A percentile compares a stretch with the other conserved stretches of the same genome.
Conservation (phyloP, 805 yeast species). For the Ogataea pilisensis region DNA sequence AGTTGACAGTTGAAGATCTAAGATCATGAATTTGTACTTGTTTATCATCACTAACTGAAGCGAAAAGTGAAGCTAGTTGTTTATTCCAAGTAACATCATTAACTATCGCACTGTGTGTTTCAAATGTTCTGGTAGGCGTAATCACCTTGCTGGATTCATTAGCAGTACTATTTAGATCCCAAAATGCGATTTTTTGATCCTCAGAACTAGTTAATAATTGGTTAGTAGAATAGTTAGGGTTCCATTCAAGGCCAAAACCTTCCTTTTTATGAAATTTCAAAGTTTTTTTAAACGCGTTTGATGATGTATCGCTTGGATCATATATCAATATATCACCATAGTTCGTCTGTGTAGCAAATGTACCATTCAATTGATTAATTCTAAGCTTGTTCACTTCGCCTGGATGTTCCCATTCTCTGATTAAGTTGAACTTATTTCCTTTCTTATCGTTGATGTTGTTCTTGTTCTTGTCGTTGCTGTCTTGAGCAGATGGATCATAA, state of each 20-base stretch:
- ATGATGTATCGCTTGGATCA: slow-evolving; percentile 25
- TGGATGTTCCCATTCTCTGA: slow-evolving; percentile 54
- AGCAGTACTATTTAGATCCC: slow-evolving; percentile 46
- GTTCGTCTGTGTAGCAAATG: slow-evolving; percentile 53
- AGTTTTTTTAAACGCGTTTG: slow-evolving; percentile 17
- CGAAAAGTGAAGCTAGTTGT: slow-evolving; percentile 44
- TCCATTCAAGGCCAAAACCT: slow-evolving; percentile 75
- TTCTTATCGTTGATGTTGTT: slow-evolving; percentile 6
- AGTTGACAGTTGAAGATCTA: slow-evolving; percentile 33
- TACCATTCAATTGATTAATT: slow-evolving; percentile 44
- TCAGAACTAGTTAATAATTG: slow-evolving; percentile 59
- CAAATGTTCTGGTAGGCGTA: slow-evolving; percentile 46
- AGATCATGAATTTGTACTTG: slow-evolving; percentile 59
- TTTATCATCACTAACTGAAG: slow-evolving; percentile 68
- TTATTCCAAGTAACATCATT: slow-evolving; percentile 65
- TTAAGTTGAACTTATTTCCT: slow-evolving; percentile 39
- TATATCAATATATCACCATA: slow-evolving; percentile 47
- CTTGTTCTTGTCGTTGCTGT: too few species aligned
- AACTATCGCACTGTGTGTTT: slow-evolving; percentile 52
- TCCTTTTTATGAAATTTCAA: slow-evolving; percentile 57
- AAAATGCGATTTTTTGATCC: slow-evolving; percentile 63
- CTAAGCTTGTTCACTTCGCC: slow-evolving; percentile 65
- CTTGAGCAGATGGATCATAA: slow-evolving; percentile 20
- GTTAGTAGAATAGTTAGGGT: slow-evolving; percentile 33
- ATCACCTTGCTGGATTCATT: slow-evolving; percentile 2